These are phyloP conservation scores for Lasiodiplodia sp. DNA, from an alignment of 2,329 filamentous ascomycete genomes.

Conservation along the genomic window DNA sequence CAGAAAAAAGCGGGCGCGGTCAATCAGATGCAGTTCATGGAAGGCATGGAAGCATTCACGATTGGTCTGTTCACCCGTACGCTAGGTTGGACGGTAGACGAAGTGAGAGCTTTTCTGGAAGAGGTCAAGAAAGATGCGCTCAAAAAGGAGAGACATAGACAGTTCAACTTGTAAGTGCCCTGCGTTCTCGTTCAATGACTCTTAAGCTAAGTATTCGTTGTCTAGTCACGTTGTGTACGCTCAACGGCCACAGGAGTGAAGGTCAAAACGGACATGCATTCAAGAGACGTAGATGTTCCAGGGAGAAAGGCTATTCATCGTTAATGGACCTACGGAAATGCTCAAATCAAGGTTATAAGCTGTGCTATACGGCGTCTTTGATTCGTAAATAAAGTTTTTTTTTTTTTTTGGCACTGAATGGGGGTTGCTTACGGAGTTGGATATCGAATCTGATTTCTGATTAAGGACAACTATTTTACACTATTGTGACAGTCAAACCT, in stretches of 20 bases:
- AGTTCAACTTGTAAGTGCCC: conserved; percentile 22
- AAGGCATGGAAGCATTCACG: conserved; percentile 53
- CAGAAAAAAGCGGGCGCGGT: conserved; percentile 35
- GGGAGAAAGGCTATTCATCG: too few species aligned
- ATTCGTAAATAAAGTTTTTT: too few species aligned
- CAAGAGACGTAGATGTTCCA: too few species aligned
- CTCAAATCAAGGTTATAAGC: too few species aligned
- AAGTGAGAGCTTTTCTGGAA: conserved; percentile 50
- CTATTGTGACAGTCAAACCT: not conserved
- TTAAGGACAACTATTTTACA: conserved; percentile 1
- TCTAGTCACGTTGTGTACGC: conserved; percentile 11
- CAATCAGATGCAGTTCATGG: conserved; percentile 50
- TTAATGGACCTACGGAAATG: too few species aligned
- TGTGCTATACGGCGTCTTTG: too few species aligned
- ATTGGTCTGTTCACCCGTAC: conserved; percentile 51
- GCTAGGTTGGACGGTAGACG: conserved; percentile 52
- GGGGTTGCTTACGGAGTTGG: not conserved
- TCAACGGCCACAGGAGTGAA: not conserved
- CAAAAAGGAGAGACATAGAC: conserved; percentile 22
- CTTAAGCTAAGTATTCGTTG: not conserved
- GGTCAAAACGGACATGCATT: too few species aligned
- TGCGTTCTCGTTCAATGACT: not conserved
- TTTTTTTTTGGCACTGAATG: too few species aligned
- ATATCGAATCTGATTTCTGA: not conserved
- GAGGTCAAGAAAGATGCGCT: conserved; percentile 36